Evolutionary conservation across 2,329 filamentous ascomycete genomes (phyloP).

Genomic region (Cladobotryum protrusum): DNA sequence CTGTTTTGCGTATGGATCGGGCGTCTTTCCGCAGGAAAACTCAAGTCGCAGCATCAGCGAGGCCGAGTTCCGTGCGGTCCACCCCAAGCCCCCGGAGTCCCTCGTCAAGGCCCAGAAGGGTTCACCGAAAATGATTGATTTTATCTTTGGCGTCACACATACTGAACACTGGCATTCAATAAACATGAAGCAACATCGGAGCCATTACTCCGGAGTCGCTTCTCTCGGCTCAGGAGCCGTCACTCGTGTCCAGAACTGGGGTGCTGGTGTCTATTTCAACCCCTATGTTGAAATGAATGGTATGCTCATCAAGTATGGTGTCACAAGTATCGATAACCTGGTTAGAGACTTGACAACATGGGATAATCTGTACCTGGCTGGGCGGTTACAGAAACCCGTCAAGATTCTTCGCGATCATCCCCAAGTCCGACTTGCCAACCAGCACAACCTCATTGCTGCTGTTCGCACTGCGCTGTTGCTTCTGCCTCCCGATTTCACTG

Average conservation of each 20-base stretch:
- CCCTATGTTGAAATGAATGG: conserved; percentile 92
- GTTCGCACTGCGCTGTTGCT: conserved; percentile 84
- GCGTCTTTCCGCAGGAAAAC: conserved; percentile 78
- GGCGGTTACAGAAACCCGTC: conserved; percentile 91
- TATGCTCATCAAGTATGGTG: conserved; percentile 94
- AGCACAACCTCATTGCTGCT: conserved; percentile 90
- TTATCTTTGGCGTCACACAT: conserved; percentile 92
- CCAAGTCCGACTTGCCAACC: conserved; percentile 85
- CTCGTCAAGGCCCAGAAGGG: conserved; percentile 81
- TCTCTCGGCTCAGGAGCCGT: conserved; percentile 80
- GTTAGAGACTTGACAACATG: conserved; percentile 81
- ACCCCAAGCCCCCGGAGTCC: conserved; percentile 74
- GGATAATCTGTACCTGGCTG: conserved; percentile 94
- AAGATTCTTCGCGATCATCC: conserved; percentile 96
- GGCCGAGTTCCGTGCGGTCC: conserved; percentile 56
- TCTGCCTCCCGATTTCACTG: conserved; percentile 76
- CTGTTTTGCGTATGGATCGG: conserved; percentile 94
- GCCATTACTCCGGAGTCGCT: conserved; percentile 86
- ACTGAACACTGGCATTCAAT: conserved; percentile 96
- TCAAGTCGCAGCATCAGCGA: conserved; percentile 49
- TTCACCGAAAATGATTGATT: conserved; percentile 94
- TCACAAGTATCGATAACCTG: conserved; percentile 88
- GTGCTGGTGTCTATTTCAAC: conserved; percentile 96
- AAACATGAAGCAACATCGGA: conserved; percentile 79
- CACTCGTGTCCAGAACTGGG: conserved; percentile 81